Conservation (phyloP, 495 filamentous ascomycete species). For the Daldinia concentrica region DNA sequence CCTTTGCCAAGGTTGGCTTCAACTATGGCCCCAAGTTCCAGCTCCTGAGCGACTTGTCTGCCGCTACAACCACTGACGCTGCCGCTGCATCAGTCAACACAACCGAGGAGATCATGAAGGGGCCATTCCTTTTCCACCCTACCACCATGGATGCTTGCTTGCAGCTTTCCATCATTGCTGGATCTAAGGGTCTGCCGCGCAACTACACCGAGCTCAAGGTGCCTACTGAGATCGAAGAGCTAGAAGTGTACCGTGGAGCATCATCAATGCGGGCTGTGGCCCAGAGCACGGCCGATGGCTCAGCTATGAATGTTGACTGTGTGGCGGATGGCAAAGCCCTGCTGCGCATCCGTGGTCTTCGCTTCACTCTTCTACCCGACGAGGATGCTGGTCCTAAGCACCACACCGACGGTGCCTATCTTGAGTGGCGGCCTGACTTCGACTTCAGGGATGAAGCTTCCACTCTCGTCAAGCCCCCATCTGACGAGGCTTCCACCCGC, state of each 20-base stretch:
- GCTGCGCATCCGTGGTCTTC: not conserved
- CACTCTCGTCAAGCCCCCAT: slow-evolving; percentile 22
- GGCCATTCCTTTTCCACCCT: slow-evolving; percentile 51
- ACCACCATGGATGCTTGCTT: slow-evolving; percentile 52
- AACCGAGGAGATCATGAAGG: slow-evolving; percentile 16
- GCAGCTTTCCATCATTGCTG: slow-evolving; percentile 49
- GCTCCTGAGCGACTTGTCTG: not conserved
- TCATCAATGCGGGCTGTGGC: not conserved
- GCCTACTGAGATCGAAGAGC: slow-evolving; percentile 48
- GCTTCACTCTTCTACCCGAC: not conserved
- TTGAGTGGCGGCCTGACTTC: slow-evolving; percentile 46
- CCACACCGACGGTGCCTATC: slow-evolving; percentile 14
- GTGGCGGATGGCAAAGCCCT: not conserved
- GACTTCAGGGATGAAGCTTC: slow-evolving; percentile 37
- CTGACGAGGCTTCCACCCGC: not conserved
- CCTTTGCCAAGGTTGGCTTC: slow-evolving; percentile 22
- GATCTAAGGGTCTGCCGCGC: slow-evolving; percentile 34
- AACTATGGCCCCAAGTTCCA: slow-evolving; percentile 44
- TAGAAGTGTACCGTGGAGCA: slow-evolving; percentile 32
- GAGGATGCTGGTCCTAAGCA: slow-evolving; percentile 6
- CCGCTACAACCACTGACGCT: not conserved
- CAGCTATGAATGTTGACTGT: slow-evolving; percentile 18
- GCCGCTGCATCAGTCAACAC: not conserved
- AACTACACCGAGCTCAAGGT: slow-evolving; percentile 40
- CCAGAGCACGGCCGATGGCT: slow-evolving; percentile 9